phyloP scores from a whole-genome alignment of 1,284 basidiomycete species.

The Tetrapyrgos nigripes region DNA sequence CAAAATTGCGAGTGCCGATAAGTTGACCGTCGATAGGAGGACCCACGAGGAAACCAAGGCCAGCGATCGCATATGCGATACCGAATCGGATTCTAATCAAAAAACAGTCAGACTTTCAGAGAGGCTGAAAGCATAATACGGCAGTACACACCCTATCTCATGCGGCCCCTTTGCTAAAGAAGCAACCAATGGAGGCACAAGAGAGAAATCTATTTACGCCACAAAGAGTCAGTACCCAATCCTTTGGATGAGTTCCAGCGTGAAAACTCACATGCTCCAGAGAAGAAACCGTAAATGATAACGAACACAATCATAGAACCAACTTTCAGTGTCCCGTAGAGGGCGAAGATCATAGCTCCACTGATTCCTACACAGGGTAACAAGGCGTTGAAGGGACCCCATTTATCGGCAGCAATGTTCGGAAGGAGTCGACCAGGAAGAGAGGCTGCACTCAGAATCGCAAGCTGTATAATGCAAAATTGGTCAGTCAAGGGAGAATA shows the following conservation, averaged over 20 bases:
- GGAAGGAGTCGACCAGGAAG: slow-evolving; percentile 36
- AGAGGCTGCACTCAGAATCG: slow-evolving; percentile 35
- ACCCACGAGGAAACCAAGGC: slow-evolving; percentile 21
- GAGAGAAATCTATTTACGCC: slow-evolving; percentile 10
- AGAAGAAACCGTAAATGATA: slow-evolving; percentile 44
- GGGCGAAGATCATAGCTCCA: slow-evolving; percentile 36
- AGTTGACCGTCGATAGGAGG: slow-evolving; percentile 24
- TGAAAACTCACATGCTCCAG: slow-evolving; percentile 41
- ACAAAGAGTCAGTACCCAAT: too few species aligned
- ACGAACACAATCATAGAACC: slow-evolving; percentile 39
- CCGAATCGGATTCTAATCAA: slow-evolving; percentile 23
- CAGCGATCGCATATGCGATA: slow-evolving; percentile 17
- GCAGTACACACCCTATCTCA: slow-evolving; percentile 19
- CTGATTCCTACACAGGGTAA: slow-evolving; percentile 28
- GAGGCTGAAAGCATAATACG: too few species aligned
- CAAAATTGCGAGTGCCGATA: slow-evolving; percentile 12
- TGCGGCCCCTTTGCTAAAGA: slow-evolving; percentile 6
- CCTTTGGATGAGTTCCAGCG: too few species aligned
- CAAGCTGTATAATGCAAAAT: slow-evolving; percentile 26
- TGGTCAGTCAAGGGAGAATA: background rate
- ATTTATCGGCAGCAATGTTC: slow-evolving; percentile 22
- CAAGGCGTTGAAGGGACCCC: slow-evolving; percentile 35
- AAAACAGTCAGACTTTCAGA: background rate
- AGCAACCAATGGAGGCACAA: slow-evolving; percentile 8
- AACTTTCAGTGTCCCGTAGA: slow-evolving; percentile 36